These are phyloP conservation scores for Coemansia sp. DNA, from an alignment of 192 early-diverging fungal species.

Conservation along the genomic window DNA sequence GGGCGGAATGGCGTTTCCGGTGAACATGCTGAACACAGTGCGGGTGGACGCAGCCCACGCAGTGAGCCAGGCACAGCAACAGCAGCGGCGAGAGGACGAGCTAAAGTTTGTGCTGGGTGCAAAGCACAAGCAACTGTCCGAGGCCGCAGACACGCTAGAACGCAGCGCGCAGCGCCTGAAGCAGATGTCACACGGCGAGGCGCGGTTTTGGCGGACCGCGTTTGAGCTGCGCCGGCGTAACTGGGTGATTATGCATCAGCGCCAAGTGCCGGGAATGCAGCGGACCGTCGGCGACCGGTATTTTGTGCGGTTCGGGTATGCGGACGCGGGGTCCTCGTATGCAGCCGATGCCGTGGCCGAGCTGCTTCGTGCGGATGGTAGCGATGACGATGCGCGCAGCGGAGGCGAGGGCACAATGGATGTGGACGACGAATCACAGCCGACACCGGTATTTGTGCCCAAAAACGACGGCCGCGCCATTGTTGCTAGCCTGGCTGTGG, in stretches of 20 bases:
- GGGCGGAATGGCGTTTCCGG: constrained; percentile 34
- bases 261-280: constrained; percentile 5
- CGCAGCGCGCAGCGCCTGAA: constrained; percentile 12
- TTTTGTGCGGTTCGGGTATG: constrained; percentile 32
- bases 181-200: constrained; percentile 12
- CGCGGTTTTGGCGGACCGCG: constrained; percentile 37
- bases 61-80: neutral
- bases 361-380: constrained; percentile 19
- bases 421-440: neutral
- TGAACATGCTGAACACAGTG: constrained; percentile 23
- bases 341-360: constrained; percentile 34
- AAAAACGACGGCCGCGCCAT: constrained; percentile 8
- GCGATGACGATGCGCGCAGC: neutral
- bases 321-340: constrained; percentile 25
- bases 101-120: constrained; percentile 43
- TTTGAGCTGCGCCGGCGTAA: constrained; percentile 31
- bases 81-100: constrained; percentile 12
- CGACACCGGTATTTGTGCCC: constrained; percentile 19
- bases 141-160: constrained; percentile 33
- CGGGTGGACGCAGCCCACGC: constrained; percentile 11
- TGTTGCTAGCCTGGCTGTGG: constrained; percentile 7
- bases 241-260: constrained; percentile 41
- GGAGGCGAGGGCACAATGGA: neutral
- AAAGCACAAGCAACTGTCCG: constrained; percentile 37
- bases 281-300: constrained; percentile 20